Conservation (phyloP, 768 basidiomycete genomes). For the Auriculariales sp. region DNA sequence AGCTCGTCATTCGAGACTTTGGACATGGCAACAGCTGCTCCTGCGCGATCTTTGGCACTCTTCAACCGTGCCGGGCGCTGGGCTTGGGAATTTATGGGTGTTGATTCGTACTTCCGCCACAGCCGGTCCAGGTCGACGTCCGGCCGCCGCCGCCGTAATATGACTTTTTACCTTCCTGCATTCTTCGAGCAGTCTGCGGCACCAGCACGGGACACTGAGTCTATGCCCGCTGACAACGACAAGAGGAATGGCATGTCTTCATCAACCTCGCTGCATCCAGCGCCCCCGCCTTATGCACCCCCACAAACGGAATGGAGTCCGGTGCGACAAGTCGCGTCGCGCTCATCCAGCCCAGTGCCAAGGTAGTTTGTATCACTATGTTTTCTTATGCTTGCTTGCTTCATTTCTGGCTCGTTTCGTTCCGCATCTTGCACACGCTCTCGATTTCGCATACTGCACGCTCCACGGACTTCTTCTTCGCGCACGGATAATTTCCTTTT, state of each 20-base stretch:
- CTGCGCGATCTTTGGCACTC: constrained; percentile 35
- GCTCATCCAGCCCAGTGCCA: background rate
- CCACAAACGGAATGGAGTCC: background rate
- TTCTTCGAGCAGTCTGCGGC: constrained; percentile 42
- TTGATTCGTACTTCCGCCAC: constrained; percentile 28
- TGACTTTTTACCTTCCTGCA: constrained; percentile 72
- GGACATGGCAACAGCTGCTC: constrained; percentile 23
- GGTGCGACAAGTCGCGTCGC: background rate
- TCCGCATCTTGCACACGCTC: background rate
- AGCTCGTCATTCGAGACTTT: constrained; percentile 27
- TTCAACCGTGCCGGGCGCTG: constrained; percentile 31
- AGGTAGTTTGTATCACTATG: background rate
- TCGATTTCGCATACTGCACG: background rate
- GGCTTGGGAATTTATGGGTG: constrained; percentile 30
- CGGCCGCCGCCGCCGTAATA: constrained; percentile 36
- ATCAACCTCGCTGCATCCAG: background rate
- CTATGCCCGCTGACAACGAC: background rate
- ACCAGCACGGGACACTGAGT: too few relatives aligned
- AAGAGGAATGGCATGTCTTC: background rate
- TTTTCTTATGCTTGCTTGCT: background rate
- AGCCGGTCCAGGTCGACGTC: constrained; percentile 28
- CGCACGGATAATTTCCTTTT: too few relatives aligned
- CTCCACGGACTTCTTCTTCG: background rate
- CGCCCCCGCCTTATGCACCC: background rate
- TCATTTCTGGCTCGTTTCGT: background rate